Evolutionary conservation across 768 basidiomycete genomes (phyloP).

Genomic region (Asterophora lycoperdoides): DNA sequence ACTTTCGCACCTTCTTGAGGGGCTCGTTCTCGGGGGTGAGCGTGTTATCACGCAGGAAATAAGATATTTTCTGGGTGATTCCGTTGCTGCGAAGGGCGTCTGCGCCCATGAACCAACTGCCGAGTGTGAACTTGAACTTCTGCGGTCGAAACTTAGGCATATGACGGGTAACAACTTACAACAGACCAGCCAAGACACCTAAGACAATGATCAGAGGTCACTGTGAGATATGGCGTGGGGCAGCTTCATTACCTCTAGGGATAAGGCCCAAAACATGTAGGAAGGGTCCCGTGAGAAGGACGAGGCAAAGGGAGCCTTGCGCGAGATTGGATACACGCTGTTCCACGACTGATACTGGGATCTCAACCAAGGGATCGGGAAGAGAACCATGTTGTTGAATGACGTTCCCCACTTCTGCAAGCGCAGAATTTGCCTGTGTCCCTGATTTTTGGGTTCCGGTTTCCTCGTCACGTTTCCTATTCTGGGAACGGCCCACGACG

Average conservation of each 20-base stretch:
- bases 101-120: slow-evolving; percentile 88
- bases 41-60: slow-evolving; percentile 67
- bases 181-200: slow-evolving; percentile 80
- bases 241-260: slow-evolving; percentile 48
- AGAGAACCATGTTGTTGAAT: slow-evolving; percentile 10
- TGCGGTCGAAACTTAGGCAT: neutral
- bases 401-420: slow-evolving; percentile 4
- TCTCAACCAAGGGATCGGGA: slow-evolving; percentile 30
- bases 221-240: neutral
- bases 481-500: slow-evolving; percentile 49
- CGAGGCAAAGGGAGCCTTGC: slow-evolving; percentile 75
- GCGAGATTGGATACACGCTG: slow-evolving; percentile 91
- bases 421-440: slow-evolving; percentile 3
- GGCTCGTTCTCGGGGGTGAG: slow-evolving; percentile 67
- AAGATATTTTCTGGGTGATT: slow-evolving; percentile 77
- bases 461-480: slow-evolving; percentile 34
- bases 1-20: slow-evolving; percentile 67
- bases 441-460: slow-evolving; percentile 9
- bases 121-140: neutral
- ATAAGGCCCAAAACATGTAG: slow-evolving; percentile 75
- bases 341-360: slow-evolving; percentile 77
- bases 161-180: slow-evolving; percentile 48
- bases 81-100: slow-evolving; percentile 79
- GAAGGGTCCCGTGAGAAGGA: slow-evolving; percentile 79
- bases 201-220: slow-evolving; percentile 1